Base-by-base conservation (phyloP, 2,329 filamentous ascomycete species). In the Orbilia javanica region DNA sequence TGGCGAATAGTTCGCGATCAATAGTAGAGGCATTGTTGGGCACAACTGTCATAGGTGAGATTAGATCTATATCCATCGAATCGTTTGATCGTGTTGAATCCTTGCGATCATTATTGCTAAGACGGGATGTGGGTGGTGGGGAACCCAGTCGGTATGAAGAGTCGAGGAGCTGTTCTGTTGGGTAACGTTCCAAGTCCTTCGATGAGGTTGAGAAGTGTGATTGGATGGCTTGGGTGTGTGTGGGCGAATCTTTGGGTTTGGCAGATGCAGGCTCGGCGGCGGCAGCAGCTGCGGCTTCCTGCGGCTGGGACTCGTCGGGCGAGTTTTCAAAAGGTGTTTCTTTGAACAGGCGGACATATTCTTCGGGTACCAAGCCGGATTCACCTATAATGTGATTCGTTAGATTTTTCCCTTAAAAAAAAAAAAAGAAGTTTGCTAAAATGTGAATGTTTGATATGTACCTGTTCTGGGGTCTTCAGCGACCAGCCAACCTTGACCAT, bases 401-500 rank as follows among this genome's bases (percentile, higher is more conserved):
- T 11, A 39, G 36, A 39, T 15, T 39, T 39, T 39, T 13, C n/a
- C n/a, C n/a, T n/a, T n/a, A n/a, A n/a, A n/a, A n/a, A n/a, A n/a
- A n/a, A n/a, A n/a, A n/a, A n/a, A n/a, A n/a, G 11, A 3, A 39
- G 11, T 39, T 27, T n/a, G 52, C 3, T 36, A 22, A 5, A 15
- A 34, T 50, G 25, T 50, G 25, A 4, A 11, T 50, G 20, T 7
- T 22, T 25, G 31, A 46, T 18, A 66, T 22, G 57, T 80, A 81
- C 81, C 93, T 0, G 94, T 97, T 84, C 93, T 94, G 11, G 95
- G 94, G 82, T 99, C 96, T 85, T 97, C 93, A 3, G 96, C 96
- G 25, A 99, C 96, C 64, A 99, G 88, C 96, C 96, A 99, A 69
- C 96, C 96, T 85, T 98, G 94, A 15, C 95, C 95, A 83, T 98